phyloP scores from a whole-genome alignment of 805 yeast species.

The Kuraishia capsulata region DNA sequence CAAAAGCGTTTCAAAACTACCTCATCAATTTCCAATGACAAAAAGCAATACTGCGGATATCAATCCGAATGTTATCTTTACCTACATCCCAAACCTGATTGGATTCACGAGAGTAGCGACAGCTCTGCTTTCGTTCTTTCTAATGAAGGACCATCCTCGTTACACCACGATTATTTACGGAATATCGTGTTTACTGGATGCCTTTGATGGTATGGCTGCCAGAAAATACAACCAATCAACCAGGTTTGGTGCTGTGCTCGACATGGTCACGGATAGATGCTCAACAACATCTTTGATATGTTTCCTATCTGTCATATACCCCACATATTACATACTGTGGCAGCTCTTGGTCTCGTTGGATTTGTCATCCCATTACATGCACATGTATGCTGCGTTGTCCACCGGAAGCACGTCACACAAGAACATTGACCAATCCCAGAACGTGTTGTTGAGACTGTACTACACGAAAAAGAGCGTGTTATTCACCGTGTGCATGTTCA shows the following conservation, averaged over 20 bases:
- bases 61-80: slow-evolving; percentile 1
- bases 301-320: slow-evolving; percentile 74
- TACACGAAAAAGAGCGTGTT: slow-evolving; percentile 79
- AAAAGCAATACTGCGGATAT: too few relatives aligned
- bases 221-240: slow-evolving; percentile 84
- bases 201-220: slow-evolving; percentile 95
- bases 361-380: slow-evolving; percentile 93
- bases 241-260: slow-evolving; percentile 90
- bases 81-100: slow-evolving; percentile 81
- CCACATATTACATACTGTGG: slow-evolving; percentile 58
- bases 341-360: slow-evolving; percentile 80
- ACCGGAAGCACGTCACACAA: slow-evolving; percentile 81
- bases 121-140: slow-evolving; percentile 67
- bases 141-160: slow-evolving; percentile 80
- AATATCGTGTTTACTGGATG: slow-evolving; percentile 86
- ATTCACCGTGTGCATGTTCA: slow-evolving; percentile 84
- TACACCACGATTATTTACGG: slow-evolving; percentile 73
- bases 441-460: slow-evolving; percentile 71
- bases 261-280: slow-evolving; percentile 98
- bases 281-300: slow-evolving; percentile 92
- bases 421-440: slow-evolving; percentile 60
- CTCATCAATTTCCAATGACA: too few relatives aligned
- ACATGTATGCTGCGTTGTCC: slow-evolving; percentile 89
- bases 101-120: slow-evolving; percentile 82
- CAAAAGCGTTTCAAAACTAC: too few relatives aligned